Percentiles rank a stretch among this genome's conserved stretches.
These are phyloP conservation scores for Pichia cactophila DNA, from an alignment of 1,139 yeast species.

Conservation along the genomic window DNA sequence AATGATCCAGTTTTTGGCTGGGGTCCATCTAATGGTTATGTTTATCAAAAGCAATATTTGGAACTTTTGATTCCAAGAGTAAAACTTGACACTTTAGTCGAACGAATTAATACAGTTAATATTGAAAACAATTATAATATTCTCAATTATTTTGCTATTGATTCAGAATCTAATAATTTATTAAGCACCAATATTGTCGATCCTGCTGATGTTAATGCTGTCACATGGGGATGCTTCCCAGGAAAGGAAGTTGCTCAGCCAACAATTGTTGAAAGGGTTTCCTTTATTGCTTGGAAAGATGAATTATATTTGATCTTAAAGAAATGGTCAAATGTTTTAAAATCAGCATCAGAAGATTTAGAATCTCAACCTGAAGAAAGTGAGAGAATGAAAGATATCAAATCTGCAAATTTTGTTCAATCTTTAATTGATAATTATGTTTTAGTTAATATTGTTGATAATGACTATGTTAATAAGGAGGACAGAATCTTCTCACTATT, in stretches of 20 bases:
- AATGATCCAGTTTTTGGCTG: conserved; percentile 74
- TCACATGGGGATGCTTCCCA: conserved; percentile 97
- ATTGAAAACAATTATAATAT: conserved; percentile 36
- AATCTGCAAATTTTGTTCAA: conserved; percentile 35
- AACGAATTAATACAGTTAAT: conserved; percentile 34
- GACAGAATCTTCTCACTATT: conserved; percentile 41
- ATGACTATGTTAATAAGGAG: conserved; percentile 55
- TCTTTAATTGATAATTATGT: conserved; percentile 53
- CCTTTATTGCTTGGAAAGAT: conserved; percentile 93
- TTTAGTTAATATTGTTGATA: conserved; percentile 84
- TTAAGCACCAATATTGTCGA: conserved; percentile 60
- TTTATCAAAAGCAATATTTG: conserved; percentile 86
- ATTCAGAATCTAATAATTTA: conserved; percentile 41
- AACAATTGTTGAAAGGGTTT: conserved; percentile 78
- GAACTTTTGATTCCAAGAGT: conserved; percentile 71
- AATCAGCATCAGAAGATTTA: conserved; percentile 13
- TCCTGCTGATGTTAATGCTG: conserved; percentile 76
- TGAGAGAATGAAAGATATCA: conserved; percentile 8
- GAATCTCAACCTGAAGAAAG: conserved; percentile 12
- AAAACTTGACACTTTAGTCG: conserved; percentile 36
- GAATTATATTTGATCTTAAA: conserved; percentile 78
- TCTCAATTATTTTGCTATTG: conserved; percentile 76
- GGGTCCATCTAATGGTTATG: conserved; percentile 93
- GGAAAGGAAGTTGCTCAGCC: conserved; percentile 80
- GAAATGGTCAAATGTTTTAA: conserved; percentile 67